Percentiles rank a stretch among this genome's conserved stretches.
Evolutionary conservation across 2,329 filamentous ascomycete species (phyloP).

Genomic region (Ilyonectria sp.): DNA sequence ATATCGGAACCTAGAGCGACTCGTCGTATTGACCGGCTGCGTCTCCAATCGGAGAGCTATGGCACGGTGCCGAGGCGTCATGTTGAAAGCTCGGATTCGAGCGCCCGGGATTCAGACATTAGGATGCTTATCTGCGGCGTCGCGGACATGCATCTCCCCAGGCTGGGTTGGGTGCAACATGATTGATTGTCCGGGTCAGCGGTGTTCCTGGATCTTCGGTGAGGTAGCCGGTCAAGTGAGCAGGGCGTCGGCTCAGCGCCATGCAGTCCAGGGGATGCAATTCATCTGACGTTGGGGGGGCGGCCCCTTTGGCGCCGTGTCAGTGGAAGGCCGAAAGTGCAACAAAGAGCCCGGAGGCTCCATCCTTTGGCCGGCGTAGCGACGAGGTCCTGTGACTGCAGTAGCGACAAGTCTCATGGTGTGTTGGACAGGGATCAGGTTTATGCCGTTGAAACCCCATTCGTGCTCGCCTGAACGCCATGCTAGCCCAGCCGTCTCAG

Average conservation of each 20-base stretch:
- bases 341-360: constrained; percentile 29
- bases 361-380: constrained; percentile 45
- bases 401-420: constrained; percentile 46
- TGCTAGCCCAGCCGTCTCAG: constrained; percentile 39
- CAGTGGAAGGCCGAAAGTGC: constrained; percentile 15
- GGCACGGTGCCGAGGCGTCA: constrained; percentile 22
- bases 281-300: constrained; percentile 34
- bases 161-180: constrained; percentile 30
- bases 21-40: constrained; percentile 15
- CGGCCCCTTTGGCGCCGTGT: constrained; percentile 28
- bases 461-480: constrained; percentile 44
- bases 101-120: constrained; percentile 13
- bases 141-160: constrained; percentile 40
- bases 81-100: constrained; percentile 14
- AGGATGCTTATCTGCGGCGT: constrained; percentile 41
- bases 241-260: constrained; percentile 24
- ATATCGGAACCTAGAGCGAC: constrained; percentile 7
- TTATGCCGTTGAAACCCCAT: constrained; percentile 48
- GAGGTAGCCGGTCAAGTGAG: constrained; percentile 46
- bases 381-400: constrained; percentile 50
- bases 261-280: constrained; percentile 34
- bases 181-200: constrained; percentile 25
- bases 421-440: constrained; percentile 48
- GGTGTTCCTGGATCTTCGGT: constrained; percentile 50
- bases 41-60: constrained; percentile 26